Evolutionary conservation across 2,329 filamentous ascomycete species (phyloP).

Genomic region (Dryadomyces quercus-mongolicae): DNA sequence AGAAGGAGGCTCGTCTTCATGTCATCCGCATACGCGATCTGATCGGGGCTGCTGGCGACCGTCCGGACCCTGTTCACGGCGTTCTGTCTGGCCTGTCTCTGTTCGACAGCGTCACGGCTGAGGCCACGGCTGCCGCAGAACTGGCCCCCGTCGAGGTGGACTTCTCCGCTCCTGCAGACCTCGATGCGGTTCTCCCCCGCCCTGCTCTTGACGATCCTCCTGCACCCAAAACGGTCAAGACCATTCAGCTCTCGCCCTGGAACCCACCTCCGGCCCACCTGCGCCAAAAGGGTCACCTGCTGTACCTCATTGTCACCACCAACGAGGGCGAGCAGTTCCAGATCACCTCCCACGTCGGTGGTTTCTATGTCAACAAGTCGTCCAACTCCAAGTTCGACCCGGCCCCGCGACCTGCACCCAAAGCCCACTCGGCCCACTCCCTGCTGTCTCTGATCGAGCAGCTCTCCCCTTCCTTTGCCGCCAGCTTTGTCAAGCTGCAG

Average conservation of each 20-base stretch:
- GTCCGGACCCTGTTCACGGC: slow-evolving; percentile 77
- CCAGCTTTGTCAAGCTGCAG: slow-evolving; percentile 65
- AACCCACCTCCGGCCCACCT: slow-evolving; percentile 91
- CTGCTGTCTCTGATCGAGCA: slow-evolving; percentile 67
- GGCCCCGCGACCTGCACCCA: slow-evolving; percentile 64
- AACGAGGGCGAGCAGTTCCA: slow-evolving; percentile 92
- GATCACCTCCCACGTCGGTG: slow-evolving; percentile 84
- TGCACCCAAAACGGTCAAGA: slow-evolving; percentile 82
- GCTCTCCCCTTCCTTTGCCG: slow-evolving; percentile 72
- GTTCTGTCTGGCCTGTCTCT: slow-evolving; percentile 76
- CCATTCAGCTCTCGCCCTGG: slow-evolving; percentile 81
- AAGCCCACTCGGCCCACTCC: slow-evolving; percentile 71
- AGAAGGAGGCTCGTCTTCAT: slow-evolving; percentile 96
- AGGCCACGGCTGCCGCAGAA: slow-evolving; percentile 25
- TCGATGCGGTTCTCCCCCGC: slow-evolving; percentile 61
- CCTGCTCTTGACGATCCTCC: slow-evolving; percentile 36
- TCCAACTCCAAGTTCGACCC: slow-evolving; percentile 94
- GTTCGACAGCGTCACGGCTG: slow-evolving; percentile 61
- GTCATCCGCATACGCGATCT: slow-evolving; percentile 82
- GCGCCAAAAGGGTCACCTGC: slow-evolving; percentile 79
- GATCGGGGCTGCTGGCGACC: slow-evolving; percentile 81
- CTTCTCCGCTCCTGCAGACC: slow-evolving; percentile 54
- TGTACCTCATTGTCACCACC: slow-evolving; percentile 81
- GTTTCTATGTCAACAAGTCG: slow-evolving; percentile 95
- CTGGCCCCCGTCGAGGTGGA: slow-evolving; percentile 51